phyloP scores from a whole-genome alignment of 441 rosid genomes.

The Geranium incanum region DNA sequence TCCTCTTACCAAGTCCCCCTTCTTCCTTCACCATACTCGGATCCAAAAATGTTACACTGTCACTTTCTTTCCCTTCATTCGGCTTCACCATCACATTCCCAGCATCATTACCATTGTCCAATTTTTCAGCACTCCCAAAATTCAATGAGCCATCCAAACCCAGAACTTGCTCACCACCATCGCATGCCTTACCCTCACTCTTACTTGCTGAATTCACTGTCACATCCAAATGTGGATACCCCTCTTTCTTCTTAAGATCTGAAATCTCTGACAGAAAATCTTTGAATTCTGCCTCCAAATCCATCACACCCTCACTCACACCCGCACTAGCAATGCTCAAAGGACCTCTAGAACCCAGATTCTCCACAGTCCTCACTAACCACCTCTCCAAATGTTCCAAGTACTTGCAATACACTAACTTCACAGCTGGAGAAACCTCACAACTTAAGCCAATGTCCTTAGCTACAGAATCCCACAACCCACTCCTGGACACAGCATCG shows the following conservation, averaged over 20 bases:
- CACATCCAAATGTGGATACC: conserved; percentile 25
- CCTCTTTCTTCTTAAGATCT: conserved; percentile 29
- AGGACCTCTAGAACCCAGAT: conserved; percentile 16
- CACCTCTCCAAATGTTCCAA: conserved; percentile 44
- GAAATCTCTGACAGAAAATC: conserved; percentile 25
- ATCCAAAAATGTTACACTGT: conserved; percentile 19
- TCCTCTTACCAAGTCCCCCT: conserved; percentile 37
- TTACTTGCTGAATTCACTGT: conserved; percentile 7
- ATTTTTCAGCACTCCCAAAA: conserved; percentile 22
- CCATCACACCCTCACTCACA: conserved; percentile 27
- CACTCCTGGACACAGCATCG: conserved; percentile 31
- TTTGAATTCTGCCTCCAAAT: conserved; percentile 29
- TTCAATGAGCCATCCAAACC: conserved; percentile 24
- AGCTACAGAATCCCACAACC: conserved; percentile 48
- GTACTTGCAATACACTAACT: conserved; percentile 47
- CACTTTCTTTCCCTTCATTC: conserved; percentile 22
- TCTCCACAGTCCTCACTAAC: conserved; percentile 33
- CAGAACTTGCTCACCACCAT: conserved; percentile 24
- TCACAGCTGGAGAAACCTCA: conserved; percentile 25
- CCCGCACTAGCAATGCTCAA: conserved; percentile 12
- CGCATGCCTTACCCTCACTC: conserved; percentile 21
- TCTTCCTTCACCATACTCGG: conserved; percentile 13
- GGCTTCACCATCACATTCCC: conserved; percentile 24
- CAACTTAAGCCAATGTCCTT: conserved; percentile 40
- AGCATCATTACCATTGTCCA: conserved; percentile 18